Evolutionary conservation across 257 asterid genomes (phyloP).

Genomic region (Nicotiana knightiana): DNA sequence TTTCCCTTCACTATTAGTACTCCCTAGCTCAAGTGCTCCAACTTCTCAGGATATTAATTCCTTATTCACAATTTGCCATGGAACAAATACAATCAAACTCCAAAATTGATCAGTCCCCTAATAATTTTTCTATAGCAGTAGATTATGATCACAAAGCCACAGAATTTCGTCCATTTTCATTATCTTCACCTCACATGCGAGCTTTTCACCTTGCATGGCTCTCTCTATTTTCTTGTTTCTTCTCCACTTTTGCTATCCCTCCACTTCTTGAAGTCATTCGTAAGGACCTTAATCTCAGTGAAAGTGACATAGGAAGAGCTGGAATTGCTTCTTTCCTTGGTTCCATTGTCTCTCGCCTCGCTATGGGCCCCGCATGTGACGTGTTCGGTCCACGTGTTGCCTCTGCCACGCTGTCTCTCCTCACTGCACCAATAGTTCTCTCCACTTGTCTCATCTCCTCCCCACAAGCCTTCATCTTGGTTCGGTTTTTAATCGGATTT

Average conservation of each 20-base stretch:
- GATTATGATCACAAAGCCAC: conserved; percentile 43
- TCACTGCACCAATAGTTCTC: conserved; percentile 40
- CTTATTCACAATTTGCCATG: conserved; percentile 16
- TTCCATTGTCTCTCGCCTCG: conserved; percentile 37
- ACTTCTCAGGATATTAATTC: too few species aligned
- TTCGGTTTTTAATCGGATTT: conserved; percentile 47
- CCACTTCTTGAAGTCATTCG: conserved; percentile 50
- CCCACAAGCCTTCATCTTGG: conserved; percentile 22
- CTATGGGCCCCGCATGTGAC: conserved; percentile 51
- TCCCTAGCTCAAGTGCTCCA: not conserved
- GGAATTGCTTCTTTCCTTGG: conserved; percentile 40
- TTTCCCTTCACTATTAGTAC: not conserved
- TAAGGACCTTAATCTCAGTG: conserved; percentile 38
- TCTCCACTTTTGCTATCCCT: conserved; percentile 59
- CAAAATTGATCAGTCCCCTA: conserved; percentile 2
- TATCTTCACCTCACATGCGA: conserved; percentile 49
- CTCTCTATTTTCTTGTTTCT: conserved; percentile 48
- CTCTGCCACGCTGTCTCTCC: conserved; percentile 42
- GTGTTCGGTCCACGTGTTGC: conserved; percentile 47
- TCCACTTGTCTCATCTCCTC: conserved; percentile 28
- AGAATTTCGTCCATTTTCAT: conserved; percentile 33
- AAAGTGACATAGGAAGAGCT: conserved; percentile 33
- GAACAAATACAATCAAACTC: conserved; percentile 8
- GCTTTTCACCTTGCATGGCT: conserved; percentile 61
- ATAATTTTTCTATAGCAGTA: conserved; percentile 15